Base-by-base conservation (phyloP, 768 basidiomycete species). In the Tricholoma furcatifolium region DNA sequence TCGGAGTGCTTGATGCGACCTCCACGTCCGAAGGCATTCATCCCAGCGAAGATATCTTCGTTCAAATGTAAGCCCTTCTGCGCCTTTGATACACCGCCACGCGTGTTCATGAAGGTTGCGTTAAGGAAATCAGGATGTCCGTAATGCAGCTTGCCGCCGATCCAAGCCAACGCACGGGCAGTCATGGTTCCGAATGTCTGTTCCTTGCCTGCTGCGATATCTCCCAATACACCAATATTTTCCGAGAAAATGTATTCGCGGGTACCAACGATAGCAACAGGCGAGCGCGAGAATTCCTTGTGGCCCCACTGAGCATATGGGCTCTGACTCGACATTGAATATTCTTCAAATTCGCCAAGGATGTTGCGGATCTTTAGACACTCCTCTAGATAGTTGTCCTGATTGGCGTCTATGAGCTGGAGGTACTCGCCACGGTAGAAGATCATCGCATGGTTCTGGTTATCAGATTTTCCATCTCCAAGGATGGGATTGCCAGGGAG, bases 231-330 rank as follows among this genome's bases (percentile, higher is more conserved):
- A 77, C 97, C 97, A 62, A 98, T 98, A 68, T 98, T 98, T 77
- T 98, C 97, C 47, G 97, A 98, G 77, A 99, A 99, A 66, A 99
- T 98, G 74, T 99, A 99, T 74, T 99, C 97, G 69, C 97, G 87
- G 5, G 97, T 97, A 63, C 97, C 97, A 57, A 99, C 83, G 67
- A 99, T 99, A 27, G 97, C 97, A 53, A 99, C 93, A 17, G 96
- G 97, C 21, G 88, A 74, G 65, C 85, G 91, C 55, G 75, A 77
- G 71, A 97, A 95, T 65, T 97, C 93, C 70, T 95, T 91, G 71
- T 94, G 91, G 17, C 91, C 91, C 87, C 91, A 93, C 65, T 92
- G 92, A 5, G 92, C 91, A 67, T 99, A 99, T 9, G 97, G 97
- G 65, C 89, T 93, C 75, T 96, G 91, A 60, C 85, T 87, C 6